Evolutionary conservation across 257 asterid species (phyloP).

Genomic region (Nicotiana undulata): DNA sequence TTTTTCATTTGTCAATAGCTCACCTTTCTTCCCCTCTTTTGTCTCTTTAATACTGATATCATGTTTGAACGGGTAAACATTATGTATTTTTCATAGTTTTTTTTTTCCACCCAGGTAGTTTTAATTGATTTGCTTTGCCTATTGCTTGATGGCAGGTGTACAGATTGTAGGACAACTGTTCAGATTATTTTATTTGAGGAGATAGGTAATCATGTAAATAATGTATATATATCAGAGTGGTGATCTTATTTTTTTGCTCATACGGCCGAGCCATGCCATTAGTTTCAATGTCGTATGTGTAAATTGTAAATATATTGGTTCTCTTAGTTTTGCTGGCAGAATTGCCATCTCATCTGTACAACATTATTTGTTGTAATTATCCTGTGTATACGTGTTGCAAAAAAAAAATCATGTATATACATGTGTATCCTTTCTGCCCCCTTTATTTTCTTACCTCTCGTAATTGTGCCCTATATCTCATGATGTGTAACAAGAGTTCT

Average conservation of each 20-base stretch:
- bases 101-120: background rate
- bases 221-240: conserved; percentile 27
- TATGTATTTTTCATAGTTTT: background rate
- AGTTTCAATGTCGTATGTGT: background rate
- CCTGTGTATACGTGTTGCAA: background rate
- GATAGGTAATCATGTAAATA: conserved; percentile 31
- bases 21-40: background rate
- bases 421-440: background rate
- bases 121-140: background rate
- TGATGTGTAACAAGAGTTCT: background rate
- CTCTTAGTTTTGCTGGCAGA: background rate
- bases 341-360: background rate
- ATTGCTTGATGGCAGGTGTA: conserved; percentile 39
- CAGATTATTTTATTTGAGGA: conserved; percentile 15
- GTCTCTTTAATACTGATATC: background rate
- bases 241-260: background rate
- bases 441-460: background rate
- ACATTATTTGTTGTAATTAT: background rate
- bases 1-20: background rate
- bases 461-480: background rate
- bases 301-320: background rate
- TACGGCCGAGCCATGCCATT: background rate
- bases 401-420: background rate
- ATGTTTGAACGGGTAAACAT: background rate
- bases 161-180: conserved; percentile 23